A percentile compares a stretch with the other conserved stretches of the same genome.
Conservation (phyloP, 1,284 basidiomycete species). For the Rhodotorula sp. region DNA sequence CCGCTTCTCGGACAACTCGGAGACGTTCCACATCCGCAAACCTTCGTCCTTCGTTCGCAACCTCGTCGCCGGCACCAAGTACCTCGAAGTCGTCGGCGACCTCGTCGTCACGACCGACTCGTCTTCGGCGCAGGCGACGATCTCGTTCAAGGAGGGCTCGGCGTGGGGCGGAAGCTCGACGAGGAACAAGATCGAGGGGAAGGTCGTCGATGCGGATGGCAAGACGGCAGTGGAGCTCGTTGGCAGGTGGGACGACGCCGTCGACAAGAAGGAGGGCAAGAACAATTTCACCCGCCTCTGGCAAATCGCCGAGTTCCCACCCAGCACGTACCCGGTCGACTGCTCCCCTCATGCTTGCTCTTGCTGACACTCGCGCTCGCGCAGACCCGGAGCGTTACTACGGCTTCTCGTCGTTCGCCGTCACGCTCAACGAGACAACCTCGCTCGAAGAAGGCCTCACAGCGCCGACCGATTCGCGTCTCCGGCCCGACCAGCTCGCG, state of each 20-base stretch:
- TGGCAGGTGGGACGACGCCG: slow-evolving; percentile 40
- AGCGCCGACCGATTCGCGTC: slow-evolving; percentile 79
- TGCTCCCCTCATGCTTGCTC: background rate
- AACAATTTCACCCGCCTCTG: slow-evolving; percentile 40
- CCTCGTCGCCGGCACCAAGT: slow-evolving; percentile 83
- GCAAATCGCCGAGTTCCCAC: slow-evolving; percentile 51
- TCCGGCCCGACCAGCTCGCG: slow-evolving; percentile 79
- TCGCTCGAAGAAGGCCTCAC: slow-evolving; percentile 64
- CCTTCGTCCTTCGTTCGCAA: slow-evolving; percentile 86
- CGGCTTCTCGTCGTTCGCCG: slow-evolving; percentile 65
- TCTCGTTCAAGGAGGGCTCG: slow-evolving; percentile 73
- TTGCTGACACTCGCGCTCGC: background rate
- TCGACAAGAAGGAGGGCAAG: slow-evolving; percentile 41
- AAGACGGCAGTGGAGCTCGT: slow-evolving; percentile 47
- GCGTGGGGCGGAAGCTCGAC: slow-evolving; percentile 40
- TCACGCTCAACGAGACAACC: slow-evolving; percentile 73
- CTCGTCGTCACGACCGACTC: slow-evolving; percentile 66
- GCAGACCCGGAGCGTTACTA: slow-evolving; percentile 70
- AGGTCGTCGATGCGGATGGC: slow-evolving; percentile 59
- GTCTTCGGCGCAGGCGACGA: slow-evolving; percentile 58
- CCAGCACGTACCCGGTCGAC: slow-evolving; percentile 13
- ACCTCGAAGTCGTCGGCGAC: slow-evolving; percentile 73
- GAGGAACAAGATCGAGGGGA: slow-evolving; percentile 68
- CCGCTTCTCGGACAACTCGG: slow-evolving; percentile 32
- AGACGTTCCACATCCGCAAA: slow-evolving; percentile 50